Conservation (phyloP, 148 eudicot genomes). For the Silene latifolia region DNA sequence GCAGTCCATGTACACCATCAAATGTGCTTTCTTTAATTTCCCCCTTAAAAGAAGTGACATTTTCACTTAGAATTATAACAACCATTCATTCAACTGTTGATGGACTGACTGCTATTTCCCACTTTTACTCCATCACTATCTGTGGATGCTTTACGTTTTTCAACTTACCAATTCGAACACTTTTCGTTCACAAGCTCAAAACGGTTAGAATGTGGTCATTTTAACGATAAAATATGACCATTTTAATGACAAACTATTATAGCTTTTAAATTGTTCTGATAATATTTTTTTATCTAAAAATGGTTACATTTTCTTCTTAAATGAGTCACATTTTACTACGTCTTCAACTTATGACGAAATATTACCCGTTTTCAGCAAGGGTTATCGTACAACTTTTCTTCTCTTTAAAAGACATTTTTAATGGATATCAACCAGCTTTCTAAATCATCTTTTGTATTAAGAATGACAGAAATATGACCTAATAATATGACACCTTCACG, state of each 20-base stretch:
- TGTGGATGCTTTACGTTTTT: slow-evolving; percentile 1
- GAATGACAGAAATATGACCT: slow-evolving; percentile 1
- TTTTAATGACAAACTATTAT: too few species aligned
- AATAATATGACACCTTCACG: not conserved
- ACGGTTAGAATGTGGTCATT: too few species aligned
- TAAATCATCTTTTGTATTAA: not conserved
- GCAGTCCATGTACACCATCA: slow-evolving; percentile 12
- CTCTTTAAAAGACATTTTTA: not conserved
- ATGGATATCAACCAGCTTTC: not conserved
- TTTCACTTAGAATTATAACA: not conserved
- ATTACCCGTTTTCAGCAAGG: too few species aligned
- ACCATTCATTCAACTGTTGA: slow-evolving; percentile 1
- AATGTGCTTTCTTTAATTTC: slow-evolving; percentile 8
- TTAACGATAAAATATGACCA: too few species aligned
- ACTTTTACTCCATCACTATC: not conserved
- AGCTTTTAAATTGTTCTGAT: too few species aligned
- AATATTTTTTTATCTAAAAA: too few species aligned
- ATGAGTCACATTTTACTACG: too few species aligned
- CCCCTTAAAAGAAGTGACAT: not conserved
- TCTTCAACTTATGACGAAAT: too few species aligned
- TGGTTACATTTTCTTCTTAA: too few species aligned
- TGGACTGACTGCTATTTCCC: not conserved
- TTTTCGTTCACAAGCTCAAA: too few species aligned
- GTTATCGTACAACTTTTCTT: not conserved
- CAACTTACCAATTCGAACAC: too few species aligned